Evolutionary conservation across 2,329 filamentous ascomycete species (phyloP), one percentile per base, ranked within the genome.

Genomic region (Pseudogymnoascus sp.): DNA sequence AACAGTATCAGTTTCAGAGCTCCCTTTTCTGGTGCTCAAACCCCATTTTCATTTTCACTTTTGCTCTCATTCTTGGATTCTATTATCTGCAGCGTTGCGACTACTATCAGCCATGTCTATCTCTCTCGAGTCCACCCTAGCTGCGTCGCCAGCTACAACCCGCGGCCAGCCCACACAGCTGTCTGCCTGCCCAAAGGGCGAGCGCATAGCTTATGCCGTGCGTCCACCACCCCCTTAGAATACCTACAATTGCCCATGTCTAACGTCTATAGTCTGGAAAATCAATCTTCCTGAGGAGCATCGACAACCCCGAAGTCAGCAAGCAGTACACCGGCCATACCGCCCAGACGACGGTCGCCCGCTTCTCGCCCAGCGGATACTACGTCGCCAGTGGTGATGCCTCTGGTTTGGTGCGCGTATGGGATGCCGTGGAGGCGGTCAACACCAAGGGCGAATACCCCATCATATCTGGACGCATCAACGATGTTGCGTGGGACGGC

Each of bases 401-500:
- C 11, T 86, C 88, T 1, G 94, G 94, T 58, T 82, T 85, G 47
- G 91, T 99, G 41, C 86, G 90, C 65, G 89, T 99, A 4, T 99
- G 94, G 94, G 93, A 97, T 74, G 86, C 89, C 11, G 87, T 93
- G 61, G 90, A 91, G 67, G 92, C 92, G 50, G 80, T 81, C 60
- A 90, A 87, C 70, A 96, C 91, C 50, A 96, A 95, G 75, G 81
- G 92, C 67, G 93, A 97, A 75, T 97, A 96, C 76, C 83, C 86
- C 71, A 97, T 97, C 75, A 92, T 97, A 70, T 92, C 90, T 35
- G 94, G 94, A 11, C 88, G 90, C 60, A 93, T 99, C 76, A 96
- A 96, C 73, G 94, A 99, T 73, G 85, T 99, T 66, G 93, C 92
- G 1, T 99, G 94, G 92, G 94, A 97, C 70, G 93, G 92, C 62